Percentiles rank a stretch among this genome's conserved stretches.
These are phyloP conservation scores for Rhizodiscina lignyota DNA, from an alignment of 495 filamentous ascomycete genomes.

Conservation along the genomic window DNA sequence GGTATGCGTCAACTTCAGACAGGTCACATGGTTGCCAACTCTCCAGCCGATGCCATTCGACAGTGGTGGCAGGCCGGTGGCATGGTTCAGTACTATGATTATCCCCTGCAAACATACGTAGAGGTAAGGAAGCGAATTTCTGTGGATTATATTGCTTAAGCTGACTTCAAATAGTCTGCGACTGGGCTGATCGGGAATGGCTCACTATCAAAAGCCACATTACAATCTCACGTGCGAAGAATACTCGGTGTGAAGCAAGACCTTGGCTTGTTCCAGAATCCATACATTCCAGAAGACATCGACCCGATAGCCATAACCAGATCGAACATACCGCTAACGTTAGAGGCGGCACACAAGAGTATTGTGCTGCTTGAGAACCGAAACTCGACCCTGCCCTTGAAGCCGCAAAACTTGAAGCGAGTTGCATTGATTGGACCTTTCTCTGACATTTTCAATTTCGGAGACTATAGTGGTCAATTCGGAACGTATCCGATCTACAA, in stretches of 20 bases:
- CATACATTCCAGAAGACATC: conserved; percentile 42
- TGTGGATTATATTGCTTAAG: too few relatives aligned
- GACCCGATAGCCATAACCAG: conserved; percentile 53
- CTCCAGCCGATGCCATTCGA: too few relatives aligned
- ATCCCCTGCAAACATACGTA: conserved; percentile 51
- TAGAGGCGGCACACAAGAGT: conserved; percentile 43
- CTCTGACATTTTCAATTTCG: conserved; percentile 52
- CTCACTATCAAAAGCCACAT: conserved; percentile 33
- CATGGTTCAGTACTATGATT: conserved; percentile 48
- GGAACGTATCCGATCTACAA: too few relatives aligned
- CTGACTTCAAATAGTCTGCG: conserved; percentile 50
- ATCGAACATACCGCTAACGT: conserved; percentile 26
- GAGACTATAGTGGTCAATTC: too few relatives aligned
- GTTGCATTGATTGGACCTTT: conserved; percentile 59
- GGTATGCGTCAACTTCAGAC: too few relatives aligned
- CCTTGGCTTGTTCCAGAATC: conserved; percentile 51
- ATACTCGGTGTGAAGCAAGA: conserved; percentile 47
- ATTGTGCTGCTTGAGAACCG: conserved; percentile 71
- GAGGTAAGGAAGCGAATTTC: conserved; percentile 54
- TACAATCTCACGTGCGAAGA: conserved; percentile 48
- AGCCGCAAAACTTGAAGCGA: conserved; percentile 38
- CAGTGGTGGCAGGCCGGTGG: conserved; percentile 45
- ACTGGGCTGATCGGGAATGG: conserved; percentile 43
- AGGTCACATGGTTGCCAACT: too few relatives aligned
- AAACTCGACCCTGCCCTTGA: conserved; percentile 42